Percentiles rank a stretch among this genome's conserved stretches.
Conservation (phyloP, 164 flowering plant genomes). For the Santalum album region DNA sequence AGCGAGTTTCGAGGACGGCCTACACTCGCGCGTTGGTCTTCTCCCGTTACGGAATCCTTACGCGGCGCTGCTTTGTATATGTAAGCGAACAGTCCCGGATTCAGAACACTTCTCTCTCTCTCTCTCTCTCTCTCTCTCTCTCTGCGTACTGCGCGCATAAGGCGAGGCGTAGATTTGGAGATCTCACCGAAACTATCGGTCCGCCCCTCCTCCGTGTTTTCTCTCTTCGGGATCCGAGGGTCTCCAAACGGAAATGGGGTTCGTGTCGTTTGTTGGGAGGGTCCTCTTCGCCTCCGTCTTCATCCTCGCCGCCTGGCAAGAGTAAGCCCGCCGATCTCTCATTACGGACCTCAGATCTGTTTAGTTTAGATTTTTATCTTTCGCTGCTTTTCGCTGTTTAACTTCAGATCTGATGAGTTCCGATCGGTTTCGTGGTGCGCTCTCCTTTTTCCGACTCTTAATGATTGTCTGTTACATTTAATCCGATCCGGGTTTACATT, state of each 20-base stretch:
- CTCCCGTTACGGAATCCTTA: too few species aligned
- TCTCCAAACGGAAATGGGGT: conserved; percentile 30
- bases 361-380: not conserved
- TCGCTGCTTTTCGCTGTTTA: not conserved
- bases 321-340: conserved; percentile 26
- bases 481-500: too few species aligned
- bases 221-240: too few species aligned
- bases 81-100: not conserved
- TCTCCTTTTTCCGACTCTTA: too few species aligned
- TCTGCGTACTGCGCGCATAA: too few species aligned
- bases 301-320: conserved; percentile 56
- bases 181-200: too few species aligned
- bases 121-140: conserved; percentile 6
- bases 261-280: conserved; percentile 48
- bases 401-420: conserved; percentile 6
- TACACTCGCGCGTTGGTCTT: too few species aligned
- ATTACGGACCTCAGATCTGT: conserved; percentile 10
- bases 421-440: not conserved
- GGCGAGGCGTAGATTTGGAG: too few species aligned
- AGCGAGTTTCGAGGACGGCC: too few species aligned
- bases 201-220: too few species aligned
- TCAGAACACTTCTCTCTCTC: not conserved
- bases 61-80: not conserved
- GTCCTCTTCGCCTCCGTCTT: conserved; percentile 58
- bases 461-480: too few species aligned